phyloP scores from a whole-genome alignment of 805 yeast species.

The Jamesozyma lodderae region DNA sequence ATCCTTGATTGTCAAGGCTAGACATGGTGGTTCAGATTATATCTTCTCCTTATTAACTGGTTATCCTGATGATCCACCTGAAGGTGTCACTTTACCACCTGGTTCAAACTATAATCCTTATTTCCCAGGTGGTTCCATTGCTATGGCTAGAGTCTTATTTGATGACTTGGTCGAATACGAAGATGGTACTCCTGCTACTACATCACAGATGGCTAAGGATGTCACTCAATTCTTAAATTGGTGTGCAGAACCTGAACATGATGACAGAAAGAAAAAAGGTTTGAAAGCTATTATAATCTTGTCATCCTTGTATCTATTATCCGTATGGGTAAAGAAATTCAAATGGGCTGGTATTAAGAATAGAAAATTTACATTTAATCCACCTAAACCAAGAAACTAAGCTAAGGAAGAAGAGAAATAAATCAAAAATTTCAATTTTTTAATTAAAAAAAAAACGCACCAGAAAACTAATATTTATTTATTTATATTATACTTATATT shows the following conservation, averaged over 20 bases:
- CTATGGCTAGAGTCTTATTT: conserved; percentile 97
- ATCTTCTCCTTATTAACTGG: conserved; percentile 93
- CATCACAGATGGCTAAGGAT: conserved; percentile 99
- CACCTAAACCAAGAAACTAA: conserved; percentile 57
- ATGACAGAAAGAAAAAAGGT: conserved; percentile 95
- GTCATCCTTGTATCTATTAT: conserved; percentile 68
- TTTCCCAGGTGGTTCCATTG: conserved; percentile 99
- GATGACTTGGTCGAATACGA: conserved; percentile 97
- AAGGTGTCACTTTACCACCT: conserved; percentile 86
- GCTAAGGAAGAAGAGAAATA: too few relatives aligned
- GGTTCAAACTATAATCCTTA: conserved; percentile 98
- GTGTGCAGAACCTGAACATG: conserved; percentile 98
- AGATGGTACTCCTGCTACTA: conserved; percentile 97
- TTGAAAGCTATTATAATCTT: conserved; percentile 78
- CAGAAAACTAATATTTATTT: too few relatives aligned
- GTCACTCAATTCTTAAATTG: conserved; percentile 92
- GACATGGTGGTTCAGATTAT: conserved; percentile 97
- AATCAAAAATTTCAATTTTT: too few relatives aligned
- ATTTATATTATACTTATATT: too few relatives aligned
- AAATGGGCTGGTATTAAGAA: conserved; percentile 95
- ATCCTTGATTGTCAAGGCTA: conserved; percentile 93
- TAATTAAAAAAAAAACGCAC: too few relatives aligned
- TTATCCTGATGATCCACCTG: conserved; percentile 98
- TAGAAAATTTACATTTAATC: conserved; percentile 87
- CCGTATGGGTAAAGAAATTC: conserved; percentile 93